These are phyloP conservation scores for Pichia sp. DNA, from an alignment of 1,139 yeast genomes.

Conservation along the genomic window DNA sequence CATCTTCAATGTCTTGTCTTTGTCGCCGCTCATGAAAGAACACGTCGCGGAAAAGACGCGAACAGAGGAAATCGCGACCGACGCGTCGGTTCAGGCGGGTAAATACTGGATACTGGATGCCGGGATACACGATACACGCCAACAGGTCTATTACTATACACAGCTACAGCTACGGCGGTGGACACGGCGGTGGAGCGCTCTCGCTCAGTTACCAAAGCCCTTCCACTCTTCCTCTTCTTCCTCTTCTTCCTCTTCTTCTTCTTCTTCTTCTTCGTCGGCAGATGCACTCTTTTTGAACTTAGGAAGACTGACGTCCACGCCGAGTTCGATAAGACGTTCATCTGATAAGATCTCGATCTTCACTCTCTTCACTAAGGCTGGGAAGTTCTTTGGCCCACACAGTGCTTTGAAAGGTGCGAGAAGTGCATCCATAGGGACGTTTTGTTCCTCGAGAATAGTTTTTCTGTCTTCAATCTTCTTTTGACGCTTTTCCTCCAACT, in stretches of 20 bases:
- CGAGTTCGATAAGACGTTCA: constrained; percentile 60
- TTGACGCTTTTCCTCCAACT: constrained; percentile 10
- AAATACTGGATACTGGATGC: too few relatives aligned
- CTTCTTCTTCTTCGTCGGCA: constrained; percentile 18
- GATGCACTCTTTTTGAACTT: constrained; percentile 21
- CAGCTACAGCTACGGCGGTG: too few relatives aligned
- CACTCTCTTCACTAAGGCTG: constrained; percentile 61
- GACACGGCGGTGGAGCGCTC: too few relatives aligned
- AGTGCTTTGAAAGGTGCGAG: constrained; percentile 54
- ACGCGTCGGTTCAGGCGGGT: too few relatives aligned
- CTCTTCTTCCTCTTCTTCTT: constrained; percentile 24
- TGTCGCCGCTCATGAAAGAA: too few relatives aligned
- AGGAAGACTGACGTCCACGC: constrained; percentile 40
- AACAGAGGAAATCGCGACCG: too few relatives aligned
- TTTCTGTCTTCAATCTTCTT: constrained; percentile 7
- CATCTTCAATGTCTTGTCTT: too few relatives aligned
- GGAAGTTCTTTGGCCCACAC: constrained; percentile 43
- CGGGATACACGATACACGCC: too few relatives aligned
- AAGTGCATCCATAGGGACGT: constrained; percentile 49
- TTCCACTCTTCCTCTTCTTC: constrained; percentile 26
- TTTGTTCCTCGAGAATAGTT: constrained; percentile 10
- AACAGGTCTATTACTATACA: too few relatives aligned
- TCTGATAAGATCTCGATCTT: constrained; percentile 62
- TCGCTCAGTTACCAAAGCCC: constrained; percentile 22
- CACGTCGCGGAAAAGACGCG: too few relatives aligned